These are phyloP conservation scores for Aspergillus biplanus DNA, from an alignment of 495 filamentous ascomycete species.

Conservation along the genomic window DNA sequence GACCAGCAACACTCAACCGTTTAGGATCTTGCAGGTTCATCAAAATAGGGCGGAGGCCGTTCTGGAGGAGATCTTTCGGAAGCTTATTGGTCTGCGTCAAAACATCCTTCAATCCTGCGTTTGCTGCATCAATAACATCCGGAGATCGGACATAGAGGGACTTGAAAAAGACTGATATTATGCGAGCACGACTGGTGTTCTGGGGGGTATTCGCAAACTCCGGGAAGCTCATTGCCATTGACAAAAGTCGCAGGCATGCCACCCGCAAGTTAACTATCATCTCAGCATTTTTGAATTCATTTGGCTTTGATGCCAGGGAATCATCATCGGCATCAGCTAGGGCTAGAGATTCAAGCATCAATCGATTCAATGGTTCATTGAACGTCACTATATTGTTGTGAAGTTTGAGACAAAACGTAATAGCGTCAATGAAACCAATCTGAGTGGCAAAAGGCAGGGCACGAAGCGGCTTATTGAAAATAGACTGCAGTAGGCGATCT, in stretches of 20 bases:
- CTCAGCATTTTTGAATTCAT: slow-evolving; percentile 88
- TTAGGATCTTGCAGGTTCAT: slow-evolving; percentile 95
- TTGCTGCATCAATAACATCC: slow-evolving; percentile 92
- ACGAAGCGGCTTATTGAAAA: slow-evolving; percentile 92
- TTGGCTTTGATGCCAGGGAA: slow-evolving; percentile 76
- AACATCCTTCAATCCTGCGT: slow-evolving; percentile 82
- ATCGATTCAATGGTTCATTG: slow-evolving; percentile 84
- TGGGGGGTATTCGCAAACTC: slow-evolving; percentile 76
- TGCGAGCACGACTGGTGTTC: slow-evolving; percentile 76
- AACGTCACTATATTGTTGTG: slow-evolving; percentile 86
- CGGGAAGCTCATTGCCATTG: slow-evolving; percentile 87
- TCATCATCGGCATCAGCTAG: slow-evolving; percentile 94
- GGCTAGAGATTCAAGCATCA: slow-evolving; percentile 90
- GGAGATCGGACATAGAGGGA: slow-evolving; percentile 89
- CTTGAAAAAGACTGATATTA: slow-evolving; percentile 97
- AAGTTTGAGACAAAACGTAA: slow-evolving; percentile 87
- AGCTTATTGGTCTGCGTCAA: slow-evolving; percentile 86
- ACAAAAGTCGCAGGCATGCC: slow-evolving; percentile 89
- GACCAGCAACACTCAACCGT: slow-evolving; percentile 81
- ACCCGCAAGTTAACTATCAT: slow-evolving; percentile 90
- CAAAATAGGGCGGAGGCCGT: slow-evolving; percentile 89
- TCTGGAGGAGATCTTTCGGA: slow-evolving; percentile 93
- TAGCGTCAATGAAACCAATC: slow-evolving; percentile 97
- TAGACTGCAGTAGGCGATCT: slow-evolving; percentile 79
- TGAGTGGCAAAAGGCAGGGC: slow-evolving; percentile 90